These are phyloP conservation scores for Parietaria judaica DNA, from an alignment of 306 rosid genomes.

Conservation along the genomic window DNA sequence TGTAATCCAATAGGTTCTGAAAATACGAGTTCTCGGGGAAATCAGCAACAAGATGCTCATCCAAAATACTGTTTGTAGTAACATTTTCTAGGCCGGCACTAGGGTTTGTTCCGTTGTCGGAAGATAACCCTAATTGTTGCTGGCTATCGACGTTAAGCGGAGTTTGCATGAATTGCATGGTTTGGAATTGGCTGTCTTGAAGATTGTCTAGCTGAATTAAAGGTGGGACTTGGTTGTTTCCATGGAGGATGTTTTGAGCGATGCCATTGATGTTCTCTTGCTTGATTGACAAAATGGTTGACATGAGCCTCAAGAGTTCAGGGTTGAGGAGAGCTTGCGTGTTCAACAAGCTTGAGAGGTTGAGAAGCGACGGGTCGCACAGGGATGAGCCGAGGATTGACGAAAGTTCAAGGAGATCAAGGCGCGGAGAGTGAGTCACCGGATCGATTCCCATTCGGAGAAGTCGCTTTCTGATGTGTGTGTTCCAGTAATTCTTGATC, in stretches of 20 bases:
- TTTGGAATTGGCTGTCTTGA: slow-evolving; percentile 18
- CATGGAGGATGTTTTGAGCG: slow-evolving; percentile 34
- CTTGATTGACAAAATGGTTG: slow-evolving; percentile 37
- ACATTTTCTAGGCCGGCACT: slow-evolving; percentile 25
- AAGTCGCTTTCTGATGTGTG: slow-evolving; percentile 71
- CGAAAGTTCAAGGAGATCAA: slow-evolving; percentile 70
- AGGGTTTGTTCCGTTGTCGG: slow-evolving; percentile 12
- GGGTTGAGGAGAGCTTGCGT: slow-evolving; percentile 57
- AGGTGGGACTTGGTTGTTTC: slow-evolving; percentile 24
- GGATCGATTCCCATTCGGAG: slow-evolving; percentile 83
- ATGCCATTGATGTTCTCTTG: slow-evolving; percentile 25
- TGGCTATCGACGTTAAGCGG: slow-evolving; percentile 14
- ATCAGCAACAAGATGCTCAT: slow-evolving; percentile 21
- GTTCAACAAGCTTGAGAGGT: slow-evolving; percentile 42
- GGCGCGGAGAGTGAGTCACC: slow-evolving; percentile 80
- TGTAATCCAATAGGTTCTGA: slow-evolving; percentile 22
- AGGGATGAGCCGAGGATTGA: slow-evolving; percentile 46
- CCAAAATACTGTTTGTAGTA: slow-evolving; percentile 5
- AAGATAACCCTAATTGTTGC: slow-evolving; percentile 11
- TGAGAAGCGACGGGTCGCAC: slow-evolving; percentile 42
- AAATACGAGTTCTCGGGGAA: slow-evolving; percentile 27
- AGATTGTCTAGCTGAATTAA: slow-evolving; percentile 12
- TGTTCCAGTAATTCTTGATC: slow-evolving; percentile 93
- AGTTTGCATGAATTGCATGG: slow-evolving; percentile 18
- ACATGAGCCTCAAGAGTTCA: slow-evolving; percentile 45